These are phyloP conservation scores for Eucalyptus erythrocorys DNA, from an alignment of 345 rosid species.

Conservation along the genomic window DNA sequence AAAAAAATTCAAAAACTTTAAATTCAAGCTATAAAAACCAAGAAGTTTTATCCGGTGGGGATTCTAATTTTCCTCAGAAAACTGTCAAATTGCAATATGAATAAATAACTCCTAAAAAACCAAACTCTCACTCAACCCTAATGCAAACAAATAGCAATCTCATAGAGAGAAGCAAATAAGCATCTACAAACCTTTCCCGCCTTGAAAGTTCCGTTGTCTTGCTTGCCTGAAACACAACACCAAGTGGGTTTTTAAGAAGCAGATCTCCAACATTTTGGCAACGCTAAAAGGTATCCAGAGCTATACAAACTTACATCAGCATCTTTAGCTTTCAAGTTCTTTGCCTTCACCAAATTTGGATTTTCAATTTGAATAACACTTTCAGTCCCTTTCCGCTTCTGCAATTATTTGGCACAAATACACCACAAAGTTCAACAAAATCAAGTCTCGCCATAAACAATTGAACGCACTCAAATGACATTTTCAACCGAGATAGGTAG, in stretches of 20 bases:
- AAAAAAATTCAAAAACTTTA: not conserved
- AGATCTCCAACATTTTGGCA: not conserved
- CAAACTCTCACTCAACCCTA: not conserved
- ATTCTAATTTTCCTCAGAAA: no score
- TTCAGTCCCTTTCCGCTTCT: constrained; percentile 75
- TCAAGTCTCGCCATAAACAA: not conserved
- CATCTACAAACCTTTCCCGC: constrained; percentile 74
- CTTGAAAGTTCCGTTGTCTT: constrained; percentile 89
- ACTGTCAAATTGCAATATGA: not conserved
- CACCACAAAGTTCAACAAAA: not conserved
- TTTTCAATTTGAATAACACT: constrained; percentile 75
- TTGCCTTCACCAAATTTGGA: constrained; percentile 67
- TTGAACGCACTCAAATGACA: not conserved
- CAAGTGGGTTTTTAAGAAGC: not conserved
- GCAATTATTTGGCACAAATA: not conserved
- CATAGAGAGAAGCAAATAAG: not conserved
- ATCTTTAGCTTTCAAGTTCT: constrained; percentile 61
- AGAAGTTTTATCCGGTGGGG: no score
- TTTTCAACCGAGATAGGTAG: not conserved
- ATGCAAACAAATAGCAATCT: not conserved
- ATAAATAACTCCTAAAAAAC: not conserved
- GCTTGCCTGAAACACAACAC: constrained; percentile 26
- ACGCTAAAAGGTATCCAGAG: not conserved
- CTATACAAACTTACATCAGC: constrained; percentile 46
- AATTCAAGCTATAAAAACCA: not conserved